These are phyloP conservation scores for Coemansia sp. DNA, from an alignment of 192 early-diverging fungal genomes.

Conservation along the genomic window DNA sequence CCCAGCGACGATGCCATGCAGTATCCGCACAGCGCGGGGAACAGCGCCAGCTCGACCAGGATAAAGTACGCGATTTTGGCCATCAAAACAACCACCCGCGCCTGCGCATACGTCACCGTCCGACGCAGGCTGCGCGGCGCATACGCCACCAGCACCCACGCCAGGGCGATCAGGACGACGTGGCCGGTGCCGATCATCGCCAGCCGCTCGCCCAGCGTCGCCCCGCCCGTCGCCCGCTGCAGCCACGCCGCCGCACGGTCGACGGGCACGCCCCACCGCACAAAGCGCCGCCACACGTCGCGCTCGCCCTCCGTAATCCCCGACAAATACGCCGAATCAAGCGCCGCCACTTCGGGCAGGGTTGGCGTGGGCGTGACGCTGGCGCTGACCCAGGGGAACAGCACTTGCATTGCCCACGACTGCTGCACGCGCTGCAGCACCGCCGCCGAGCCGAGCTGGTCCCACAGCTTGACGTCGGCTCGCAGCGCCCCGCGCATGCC, in stretches of 20 bases:
- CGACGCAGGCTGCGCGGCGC: constrained; percentile 27
- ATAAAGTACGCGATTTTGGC: constrained; percentile 82
- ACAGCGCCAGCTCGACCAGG: constrained; percentile 81
- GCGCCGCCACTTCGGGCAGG: background rate
- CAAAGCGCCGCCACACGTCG: constrained; percentile 36
- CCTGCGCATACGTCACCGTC: constrained; percentile 29
- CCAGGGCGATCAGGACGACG: constrained; percentile 51
- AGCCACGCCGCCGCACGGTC: constrained; percentile 56
- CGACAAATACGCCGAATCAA: background rate
- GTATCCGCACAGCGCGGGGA: constrained; percentile 87
- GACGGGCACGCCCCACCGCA: constrained; percentile 55
- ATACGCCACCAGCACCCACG: constrained; percentile 57
- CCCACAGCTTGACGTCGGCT: constrained; percentile 22
- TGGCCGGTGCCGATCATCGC: constrained; percentile 48
- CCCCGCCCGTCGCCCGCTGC: constrained; percentile 17
- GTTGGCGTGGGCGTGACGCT: background rate
- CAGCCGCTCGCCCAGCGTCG: constrained; percentile 41
- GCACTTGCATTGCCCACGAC: constrained; percentile 33
- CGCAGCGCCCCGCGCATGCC: constrained; percentile 14
- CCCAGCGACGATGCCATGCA: constrained; percentile 82
- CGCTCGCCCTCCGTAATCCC: constrained; percentile 25
- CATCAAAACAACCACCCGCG: constrained; percentile 45
- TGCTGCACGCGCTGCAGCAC: constrained; percentile 22
- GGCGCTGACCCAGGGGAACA: constrained; percentile 37
- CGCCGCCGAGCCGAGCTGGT: constrained; percentile 22